Evolutionary conservation across 2,329 filamentous ascomycete species (phyloP).

Genomic region (Aspergillus sp.): DNA sequence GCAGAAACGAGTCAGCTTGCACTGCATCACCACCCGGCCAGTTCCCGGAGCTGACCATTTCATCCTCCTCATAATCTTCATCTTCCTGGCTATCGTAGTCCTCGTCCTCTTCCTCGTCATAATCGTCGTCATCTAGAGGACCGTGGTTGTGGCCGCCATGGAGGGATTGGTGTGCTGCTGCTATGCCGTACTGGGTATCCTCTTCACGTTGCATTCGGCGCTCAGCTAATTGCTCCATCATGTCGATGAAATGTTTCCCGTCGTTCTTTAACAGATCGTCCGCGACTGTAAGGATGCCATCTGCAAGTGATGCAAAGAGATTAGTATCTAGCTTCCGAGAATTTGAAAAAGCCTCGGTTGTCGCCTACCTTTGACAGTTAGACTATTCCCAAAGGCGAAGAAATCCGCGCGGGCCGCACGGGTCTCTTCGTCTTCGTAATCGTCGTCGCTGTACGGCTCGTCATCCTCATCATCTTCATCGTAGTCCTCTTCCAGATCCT

Average conservation of each 20-base stretch:
- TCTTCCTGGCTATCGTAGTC: conserved; percentile 65
- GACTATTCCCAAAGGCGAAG: conserved; percentile 95
- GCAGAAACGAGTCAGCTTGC: conserved; percentile 42
- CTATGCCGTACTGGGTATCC: conserved; percentile 72
- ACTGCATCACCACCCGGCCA: conserved; percentile 22
- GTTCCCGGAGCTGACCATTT: conserved; percentile 54
- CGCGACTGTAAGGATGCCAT: conserved; percentile 96
- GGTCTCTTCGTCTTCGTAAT: conserved; percentile 64
- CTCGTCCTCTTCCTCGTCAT: conserved; percentile 74
- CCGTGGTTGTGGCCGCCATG: conserved; percentile 76
- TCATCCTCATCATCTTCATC: conserved; percentile 73
- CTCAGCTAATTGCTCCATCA: conserved; percentile 99
- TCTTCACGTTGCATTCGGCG: conserved; percentile 96
- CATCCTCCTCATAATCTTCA: conserved; percentile 67
- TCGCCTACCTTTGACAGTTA: conserved; percentile 79
- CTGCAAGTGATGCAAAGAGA: conserved; percentile 55
- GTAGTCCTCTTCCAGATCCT: conserved; percentile 56
- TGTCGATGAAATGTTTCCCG: conserved; percentile 99
- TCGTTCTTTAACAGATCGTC: conserved; percentile 99
- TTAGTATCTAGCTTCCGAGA: conserved; percentile 27
- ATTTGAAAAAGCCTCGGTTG: conserved; percentile 14
- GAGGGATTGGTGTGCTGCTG: conserved; percentile 58
- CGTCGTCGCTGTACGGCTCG: conserved; percentile 66
- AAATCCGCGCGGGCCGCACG: conserved; percentile 73
- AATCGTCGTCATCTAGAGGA: conserved; percentile 72